Conservation (phyloP, 2,329 filamentous ascomycete species). For the Epichloe uncinata region DNA sequence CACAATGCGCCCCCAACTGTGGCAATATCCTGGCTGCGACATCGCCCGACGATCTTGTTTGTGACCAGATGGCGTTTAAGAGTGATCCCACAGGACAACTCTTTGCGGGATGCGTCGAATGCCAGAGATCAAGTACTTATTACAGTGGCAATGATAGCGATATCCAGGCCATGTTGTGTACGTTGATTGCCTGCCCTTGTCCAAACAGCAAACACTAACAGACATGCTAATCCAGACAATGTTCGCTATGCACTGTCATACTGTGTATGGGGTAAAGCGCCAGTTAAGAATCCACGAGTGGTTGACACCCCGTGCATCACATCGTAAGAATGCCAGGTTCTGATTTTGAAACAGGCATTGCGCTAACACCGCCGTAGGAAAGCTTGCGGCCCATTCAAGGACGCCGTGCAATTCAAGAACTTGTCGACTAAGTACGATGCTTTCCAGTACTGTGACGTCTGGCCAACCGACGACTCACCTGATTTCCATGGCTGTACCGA, state of each 20-base stretch:
- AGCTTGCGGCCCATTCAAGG: constrained; percentile 36
- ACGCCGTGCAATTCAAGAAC: constrained; percentile 35
- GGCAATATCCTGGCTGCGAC: constrained; percentile 39
- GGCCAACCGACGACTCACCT: constrained; percentile 25
- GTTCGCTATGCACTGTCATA: constrained; percentile 40
- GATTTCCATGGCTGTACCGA: constrained; percentile 28
- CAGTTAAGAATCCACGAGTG: constrained; percentile 25
- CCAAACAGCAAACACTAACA: background rate
- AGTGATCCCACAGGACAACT: constrained; percentile 29
- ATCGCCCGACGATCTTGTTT: constrained; percentile 33
- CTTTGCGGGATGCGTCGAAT: constrained; percentile 37
- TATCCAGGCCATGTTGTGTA: constrained; percentile 41
- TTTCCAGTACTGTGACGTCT: constrained; percentile 41
- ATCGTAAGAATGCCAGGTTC: constrained; percentile 21
- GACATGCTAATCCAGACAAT: constrained; percentile 32
- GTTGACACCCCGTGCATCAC: constrained; percentile 37
- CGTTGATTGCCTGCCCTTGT: constrained; percentile 14
- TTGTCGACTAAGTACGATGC: constrained; percentile 29
- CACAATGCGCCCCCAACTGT: constrained; percentile 36
- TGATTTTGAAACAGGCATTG: background rate
- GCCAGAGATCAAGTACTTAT: constrained; percentile 37
- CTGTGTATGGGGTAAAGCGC: constrained; percentile 37
- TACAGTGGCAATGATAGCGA: constrained; percentile 35
- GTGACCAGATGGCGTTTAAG: constrained; percentile 27
- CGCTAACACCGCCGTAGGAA: constrained; percentile 26